Evolutionary conservation across 2,329 filamentous ascomycete species (phyloP).

Genomic region (Epichloe gansuensis): DNA sequence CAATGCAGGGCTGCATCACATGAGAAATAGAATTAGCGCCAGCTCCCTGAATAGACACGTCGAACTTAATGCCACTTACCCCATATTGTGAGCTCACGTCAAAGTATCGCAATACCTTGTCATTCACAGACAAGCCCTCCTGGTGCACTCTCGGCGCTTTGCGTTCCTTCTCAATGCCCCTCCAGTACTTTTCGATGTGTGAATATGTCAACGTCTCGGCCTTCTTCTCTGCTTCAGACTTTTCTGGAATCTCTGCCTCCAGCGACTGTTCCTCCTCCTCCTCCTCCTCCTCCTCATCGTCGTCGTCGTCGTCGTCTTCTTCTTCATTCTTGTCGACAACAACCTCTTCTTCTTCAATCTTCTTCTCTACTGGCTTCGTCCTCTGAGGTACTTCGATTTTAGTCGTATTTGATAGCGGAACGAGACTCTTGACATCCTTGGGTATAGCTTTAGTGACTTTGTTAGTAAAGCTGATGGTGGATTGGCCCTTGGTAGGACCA

Average conservation of each 20-base stretch:
- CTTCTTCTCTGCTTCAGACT: constrained; percentile 38
- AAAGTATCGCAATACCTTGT: constrained; percentile 85
- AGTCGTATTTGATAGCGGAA: constrained; percentile 21
- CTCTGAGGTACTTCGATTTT: constrained; percentile 21
- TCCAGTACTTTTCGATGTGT: constrained; percentile 71
- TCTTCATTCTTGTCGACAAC: constrained; percentile 12
- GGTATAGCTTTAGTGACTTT: constrained; percentile 42
- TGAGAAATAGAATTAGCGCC: constrained; percentile 5
- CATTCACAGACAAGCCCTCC: constrained; percentile 53
- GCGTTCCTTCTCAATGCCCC: constrained; percentile 54
- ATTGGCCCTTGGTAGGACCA: constrained; percentile 33
- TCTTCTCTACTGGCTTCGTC: constrained; percentile 9
- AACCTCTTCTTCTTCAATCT: constrained; percentile 12
- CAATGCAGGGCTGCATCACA: constrained; percentile 66
- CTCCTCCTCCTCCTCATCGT: constrained; percentile 14
- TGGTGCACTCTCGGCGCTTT: constrained; percentile 67
- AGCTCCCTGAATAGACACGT: constrained; percentile 1
- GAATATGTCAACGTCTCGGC: constrained; percentile 55
- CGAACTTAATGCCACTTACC: constrained; percentile 42
- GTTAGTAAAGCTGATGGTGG: constrained; percentile 46
- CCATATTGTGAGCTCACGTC: constrained; percentile 88
- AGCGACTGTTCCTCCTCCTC: constrained; percentile 14
- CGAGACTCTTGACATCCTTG: constrained; percentile 32
- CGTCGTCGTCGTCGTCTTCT: constrained; percentile 15
- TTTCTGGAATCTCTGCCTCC: constrained; percentile 24